These are phyloP conservation scores for Conidiobolus incongruus DNA, from an alignment of 371 early-diverging fungal species.

Conservation along the genomic window DNA sequence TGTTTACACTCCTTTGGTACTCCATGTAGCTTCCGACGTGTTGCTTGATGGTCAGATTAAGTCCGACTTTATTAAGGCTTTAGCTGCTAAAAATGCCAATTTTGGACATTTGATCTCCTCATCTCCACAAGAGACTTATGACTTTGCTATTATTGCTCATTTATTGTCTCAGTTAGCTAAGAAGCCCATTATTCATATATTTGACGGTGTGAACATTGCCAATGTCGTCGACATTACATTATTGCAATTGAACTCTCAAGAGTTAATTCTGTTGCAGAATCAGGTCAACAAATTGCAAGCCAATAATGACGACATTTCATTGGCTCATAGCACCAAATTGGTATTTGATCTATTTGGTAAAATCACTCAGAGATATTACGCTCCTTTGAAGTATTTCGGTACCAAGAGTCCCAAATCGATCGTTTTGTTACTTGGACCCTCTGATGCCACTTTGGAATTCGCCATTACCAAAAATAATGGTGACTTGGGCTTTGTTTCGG, in stretches of 20 bases:
- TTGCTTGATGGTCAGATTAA: slow-evolving; percentile 26
- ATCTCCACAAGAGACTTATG: slow-evolving; percentile 57
- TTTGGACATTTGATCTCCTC: slow-evolving; percentile 37
- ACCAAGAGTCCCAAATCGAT: slow-evolving; percentile 40
- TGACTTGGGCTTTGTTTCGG: no score
- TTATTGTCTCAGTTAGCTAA: slow-evolving; percentile 22
- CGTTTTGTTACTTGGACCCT: slow-evolving; percentile 43
- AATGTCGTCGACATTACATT: slow-evolving; percentile 18
- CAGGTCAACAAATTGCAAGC: slow-evolving; percentile 6
- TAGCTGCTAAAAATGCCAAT: slow-evolving; percentile 43
- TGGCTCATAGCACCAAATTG: slow-evolving; percentile 16
- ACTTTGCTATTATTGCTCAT: slow-evolving; percentile 48
- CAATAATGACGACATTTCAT: slow-evolving; percentile 7
- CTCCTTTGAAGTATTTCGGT: slow-evolving; percentile 61
- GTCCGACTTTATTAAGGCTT: slow-evolving; percentile 31
- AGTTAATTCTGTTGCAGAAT: slow-evolving; percentile 15
- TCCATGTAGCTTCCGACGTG: slow-evolving; percentile 56
- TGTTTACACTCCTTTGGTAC: slow-evolving; percentile 36
- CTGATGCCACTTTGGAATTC: slow-evolving; percentile 4
- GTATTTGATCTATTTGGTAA: slow-evolving; percentile 22
- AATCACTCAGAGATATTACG: slow-evolving; percentile 25
- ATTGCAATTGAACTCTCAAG: slow-evolving; percentile 19
- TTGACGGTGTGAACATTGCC: slow-evolving; percentile 38
- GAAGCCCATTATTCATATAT: slow-evolving; percentile 50
- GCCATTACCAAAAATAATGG: no score